Percentiles rank a stretch among this genome's conserved stretches.
Conservation (phyloP, 768 basidiomycete genomes). For the Rhodocollybia butyracea region DNA sequence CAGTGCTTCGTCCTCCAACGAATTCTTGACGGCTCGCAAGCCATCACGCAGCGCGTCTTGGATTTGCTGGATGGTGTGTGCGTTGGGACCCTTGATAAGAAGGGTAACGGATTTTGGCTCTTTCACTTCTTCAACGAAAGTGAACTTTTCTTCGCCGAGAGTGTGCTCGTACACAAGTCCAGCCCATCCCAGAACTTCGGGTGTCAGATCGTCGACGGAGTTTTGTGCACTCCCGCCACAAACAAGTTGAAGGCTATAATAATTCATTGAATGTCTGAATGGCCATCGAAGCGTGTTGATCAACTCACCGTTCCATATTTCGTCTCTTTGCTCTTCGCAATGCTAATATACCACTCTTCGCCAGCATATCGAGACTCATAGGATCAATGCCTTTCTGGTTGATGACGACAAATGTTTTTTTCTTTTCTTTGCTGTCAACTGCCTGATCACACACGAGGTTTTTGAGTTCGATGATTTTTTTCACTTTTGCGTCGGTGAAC, state of each 20-base stretch:
- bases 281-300: conserved; percentile 9
- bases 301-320: conserved; percentile 92
- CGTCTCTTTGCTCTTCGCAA: conserved; percentile 93
- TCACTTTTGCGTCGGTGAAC: conserved; percentile 91
- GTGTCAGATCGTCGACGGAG: conserved; percentile 93
- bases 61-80: conserved; percentile 93
- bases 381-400: conserved; percentile 99
- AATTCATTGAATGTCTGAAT: conserved; percentile 3
- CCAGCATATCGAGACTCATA: conserved; percentile 90
- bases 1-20: conserved; percentile 83
- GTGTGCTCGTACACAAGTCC: conserved; percentile 99
- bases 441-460: conserved; percentile 94
- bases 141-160: conserved; percentile 97
- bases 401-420: conserved; percentile 88
- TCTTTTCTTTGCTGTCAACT: conserved; percentile 76
- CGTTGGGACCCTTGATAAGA: conserved; percentile 96
- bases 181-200: conserved; percentile 92
- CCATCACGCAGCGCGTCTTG: conserved; percentile 98
- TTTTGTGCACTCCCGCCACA: conserved; percentile 97
- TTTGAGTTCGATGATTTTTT: conserved; percentile 96
- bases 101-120: conserved; percentile 93
- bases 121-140: conserved; percentile 96
- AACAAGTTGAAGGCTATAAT: conserved; percentile 80
- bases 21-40: conserved; percentile 94
- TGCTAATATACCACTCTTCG: conserved; percentile 95